Evolutionary conservation across 768 basidiomycete genomes (phyloP).

Genomic region (Serendipita sp.): DNA sequence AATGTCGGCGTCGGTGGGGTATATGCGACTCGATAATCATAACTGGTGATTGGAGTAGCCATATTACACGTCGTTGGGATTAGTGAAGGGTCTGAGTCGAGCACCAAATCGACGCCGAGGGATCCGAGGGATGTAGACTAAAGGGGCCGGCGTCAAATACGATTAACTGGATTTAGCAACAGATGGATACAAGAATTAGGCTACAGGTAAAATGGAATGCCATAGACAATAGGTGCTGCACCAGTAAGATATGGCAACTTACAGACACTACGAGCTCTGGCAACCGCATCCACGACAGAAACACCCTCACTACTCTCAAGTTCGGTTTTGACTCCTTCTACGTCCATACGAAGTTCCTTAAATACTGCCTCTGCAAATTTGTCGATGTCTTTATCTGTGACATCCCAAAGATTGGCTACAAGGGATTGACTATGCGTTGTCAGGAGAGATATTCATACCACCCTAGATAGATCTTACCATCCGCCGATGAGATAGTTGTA

Average conservation of each 20-base stretch:
- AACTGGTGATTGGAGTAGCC: too few relatives aligned
- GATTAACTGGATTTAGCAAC: too few relatives aligned
- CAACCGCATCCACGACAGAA: slow-evolving; percentile 62
- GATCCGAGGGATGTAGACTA: too few relatives aligned
- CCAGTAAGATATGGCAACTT: slow-evolving; percentile 89
- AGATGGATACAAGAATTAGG: not conserved
- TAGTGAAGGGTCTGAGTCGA: too few relatives aligned
- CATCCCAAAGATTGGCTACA: slow-evolving; percentile 94
- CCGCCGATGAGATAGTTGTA: slow-evolving; percentile 94
- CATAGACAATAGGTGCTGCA: slow-evolving; percentile 87
- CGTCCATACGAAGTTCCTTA: slow-evolving; percentile 42
- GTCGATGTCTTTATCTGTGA: slow-evolving; percentile 95
- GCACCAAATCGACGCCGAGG: too few relatives aligned
- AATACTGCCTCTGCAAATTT: slow-evolving; percentile 76
- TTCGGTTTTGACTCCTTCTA: slow-evolving; percentile 14
- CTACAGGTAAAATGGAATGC: slow-evolving; percentile 78
- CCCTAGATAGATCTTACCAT: slow-evolving; percentile 45
- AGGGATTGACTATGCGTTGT: slow-evolving; percentile 53
- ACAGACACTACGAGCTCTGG: slow-evolving; percentile 59
- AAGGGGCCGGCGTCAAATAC: too few relatives aligned
- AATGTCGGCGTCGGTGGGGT: too few relatives aligned
- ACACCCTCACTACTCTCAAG: slow-evolving; percentile 12
- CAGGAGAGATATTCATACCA: not conserved
- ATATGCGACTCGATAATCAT: too few relatives aligned
- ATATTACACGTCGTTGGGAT: too few relatives aligned